phyloP scores from a whole-genome alignment of 371 early-diverging fungal genomes.

The Saksenaea oblongispora region DNA sequence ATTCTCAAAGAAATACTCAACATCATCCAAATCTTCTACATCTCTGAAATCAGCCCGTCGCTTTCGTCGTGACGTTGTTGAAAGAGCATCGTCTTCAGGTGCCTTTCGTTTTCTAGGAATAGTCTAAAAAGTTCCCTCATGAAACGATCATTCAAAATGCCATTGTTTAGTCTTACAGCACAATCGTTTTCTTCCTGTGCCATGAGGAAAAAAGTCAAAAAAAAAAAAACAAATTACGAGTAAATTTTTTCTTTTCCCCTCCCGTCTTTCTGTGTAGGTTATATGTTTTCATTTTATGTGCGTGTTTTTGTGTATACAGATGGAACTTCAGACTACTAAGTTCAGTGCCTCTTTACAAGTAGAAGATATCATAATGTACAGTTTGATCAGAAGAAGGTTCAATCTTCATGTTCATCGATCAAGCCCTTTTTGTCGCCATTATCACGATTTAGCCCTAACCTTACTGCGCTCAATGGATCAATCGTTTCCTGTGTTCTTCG shows the following conservation, averaged over 20 bases:
- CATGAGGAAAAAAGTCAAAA: neutral
- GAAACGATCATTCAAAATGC: neutral
- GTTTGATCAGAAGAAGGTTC: neutral
- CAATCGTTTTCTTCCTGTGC: neutral
- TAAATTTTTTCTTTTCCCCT: neutral
- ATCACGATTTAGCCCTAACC: conserved; percentile 5
- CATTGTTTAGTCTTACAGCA: neutral
- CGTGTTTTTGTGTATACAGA: conserved; percentile 4
- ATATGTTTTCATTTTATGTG: neutral
- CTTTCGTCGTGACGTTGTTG: conserved; percentile 1
- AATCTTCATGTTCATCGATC: neutral
- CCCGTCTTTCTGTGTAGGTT: neutral
- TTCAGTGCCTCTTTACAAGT: conserved; percentile 1
- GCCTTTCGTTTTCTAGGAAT: conserved; percentile 13
- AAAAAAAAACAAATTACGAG: neutral
- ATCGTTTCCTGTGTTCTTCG: conserved; percentile 7
- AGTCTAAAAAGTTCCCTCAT: neutral
- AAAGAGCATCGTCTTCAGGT: neutral
- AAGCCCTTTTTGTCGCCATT: conserved; percentile 4
- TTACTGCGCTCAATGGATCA: conserved; percentile 9
- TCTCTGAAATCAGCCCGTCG: conserved; percentile 16
- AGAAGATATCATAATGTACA: conserved; percentile 3
- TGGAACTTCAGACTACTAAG: conserved; percentile 2
- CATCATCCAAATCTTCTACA: conserved; percentile 23
- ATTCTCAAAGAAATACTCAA: conserved; percentile 54